Evolutionary conservation across 148 eudicot species (phyloP).

Genomic region (Fagopyrum tataricum): DNA sequence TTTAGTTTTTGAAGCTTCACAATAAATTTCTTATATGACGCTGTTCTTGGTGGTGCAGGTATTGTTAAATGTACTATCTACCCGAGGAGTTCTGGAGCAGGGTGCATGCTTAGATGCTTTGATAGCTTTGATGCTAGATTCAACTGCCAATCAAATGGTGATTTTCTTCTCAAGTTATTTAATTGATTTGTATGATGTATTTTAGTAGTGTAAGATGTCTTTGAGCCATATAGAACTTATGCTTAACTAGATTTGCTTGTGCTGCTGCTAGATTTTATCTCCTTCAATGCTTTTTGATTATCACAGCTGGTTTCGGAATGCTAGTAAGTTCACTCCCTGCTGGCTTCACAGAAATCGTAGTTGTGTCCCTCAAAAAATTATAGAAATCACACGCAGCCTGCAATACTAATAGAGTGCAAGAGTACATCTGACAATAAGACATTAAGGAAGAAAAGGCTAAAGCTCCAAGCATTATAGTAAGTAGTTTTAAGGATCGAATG

Average conservation of each 20-base stretch:
- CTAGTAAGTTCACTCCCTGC: neutral
- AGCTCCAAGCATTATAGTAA: neutral
- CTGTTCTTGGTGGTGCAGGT: conserved; percentile 35
- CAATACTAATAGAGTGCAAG: no score
- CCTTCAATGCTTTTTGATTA: neutral
- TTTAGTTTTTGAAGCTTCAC: neutral
- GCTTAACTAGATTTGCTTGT: neutral
- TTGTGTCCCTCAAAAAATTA: no score
- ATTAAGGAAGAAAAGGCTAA: no score
- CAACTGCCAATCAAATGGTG: conserved; percentile 91
- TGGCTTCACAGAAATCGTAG: neutral
- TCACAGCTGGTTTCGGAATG: neutral
- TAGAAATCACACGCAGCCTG: no score
- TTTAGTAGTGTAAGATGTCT: neutral
- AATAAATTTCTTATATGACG: neutral
- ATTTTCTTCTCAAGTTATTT: neutral
- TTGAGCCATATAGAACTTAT: neutral
- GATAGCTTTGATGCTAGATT: conserved; percentile 86
- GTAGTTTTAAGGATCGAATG: neutral
- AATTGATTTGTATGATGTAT: neutral
- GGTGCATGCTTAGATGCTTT: conserved; percentile 91
- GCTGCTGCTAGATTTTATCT: neutral
- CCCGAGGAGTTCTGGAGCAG: conserved; percentile 84
- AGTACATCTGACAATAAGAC: no score
- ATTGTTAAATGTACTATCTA: conserved; percentile 77